Percentiles rank a stretch among this genome's conserved stretches.
Evolutionary conservation across 805 yeast species (phyloP).

Genomic region (Kregervanrija pseudodelftensis): DNA sequence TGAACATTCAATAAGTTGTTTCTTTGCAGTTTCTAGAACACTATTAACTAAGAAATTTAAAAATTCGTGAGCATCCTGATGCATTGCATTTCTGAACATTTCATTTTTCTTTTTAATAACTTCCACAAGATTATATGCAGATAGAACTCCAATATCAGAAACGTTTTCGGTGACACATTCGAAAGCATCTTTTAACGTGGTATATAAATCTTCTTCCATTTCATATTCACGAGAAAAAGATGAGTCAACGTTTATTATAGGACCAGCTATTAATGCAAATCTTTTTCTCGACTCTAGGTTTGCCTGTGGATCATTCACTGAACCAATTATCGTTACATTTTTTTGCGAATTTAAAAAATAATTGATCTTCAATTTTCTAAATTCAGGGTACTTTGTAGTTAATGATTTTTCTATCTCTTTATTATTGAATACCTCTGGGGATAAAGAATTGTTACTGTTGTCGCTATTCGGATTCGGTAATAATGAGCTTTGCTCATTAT

Average conservation of each 20-base stretch:
- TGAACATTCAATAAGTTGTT: slow-evolving; percentile 13
- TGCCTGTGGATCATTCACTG: slow-evolving; percentile 33
- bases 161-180: slow-evolving; percentile 73
- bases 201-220: slow-evolving; percentile 43
- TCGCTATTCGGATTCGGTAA: not conserved
- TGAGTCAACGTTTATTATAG: slow-evolving; percentile 75
- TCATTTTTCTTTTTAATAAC: slow-evolving; percentile 77
- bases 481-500: slow-evolving; percentile 6
- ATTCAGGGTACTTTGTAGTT: slow-evolving; percentile 24
- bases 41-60: slow-evolving; percentile 76
- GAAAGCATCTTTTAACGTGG: slow-evolving; percentile 76
- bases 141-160: slow-evolving; percentile 71
- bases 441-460: slow-evolving; percentile 1
- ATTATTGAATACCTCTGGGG: slow-evolving; percentile 11
- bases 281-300: slow-evolving; percentile 70
- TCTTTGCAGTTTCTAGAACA: slow-evolving; percentile 46
- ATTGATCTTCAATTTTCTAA: slow-evolving; percentile 29
- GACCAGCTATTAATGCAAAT: slow-evolving; percentile 72
- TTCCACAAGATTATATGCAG: slow-evolving; percentile 69
- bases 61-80: slow-evolving; percentile 98
- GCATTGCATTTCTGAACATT: slow-evolving; percentile 85
- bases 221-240: slow-evolving; percentile 46
- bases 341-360: slow-evolving; percentile 35
- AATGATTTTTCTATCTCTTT: slow-evolving; percentile 16
- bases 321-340: slow-evolving; percentile 39